A percentile compares a stretch with the other conserved stretches of the same genome.
Conservation (phyloP, 78 protist genomes). For the Dictyostelium purpureum region DNA sequence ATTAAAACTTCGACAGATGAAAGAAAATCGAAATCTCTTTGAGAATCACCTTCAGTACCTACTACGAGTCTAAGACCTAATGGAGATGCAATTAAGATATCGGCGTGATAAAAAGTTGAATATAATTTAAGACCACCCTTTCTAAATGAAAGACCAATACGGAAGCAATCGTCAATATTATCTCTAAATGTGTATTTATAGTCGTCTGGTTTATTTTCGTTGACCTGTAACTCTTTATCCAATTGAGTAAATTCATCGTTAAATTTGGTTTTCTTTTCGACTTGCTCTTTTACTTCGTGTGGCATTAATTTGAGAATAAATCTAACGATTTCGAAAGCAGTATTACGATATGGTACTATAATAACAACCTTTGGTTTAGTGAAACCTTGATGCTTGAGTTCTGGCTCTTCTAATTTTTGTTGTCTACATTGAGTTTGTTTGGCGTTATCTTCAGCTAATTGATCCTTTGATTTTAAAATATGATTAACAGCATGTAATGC, state of each 20-base stretch:
- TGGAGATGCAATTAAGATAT: constrained; percentile 92
- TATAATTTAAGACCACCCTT: constrained; percentile 57
- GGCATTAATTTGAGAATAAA: constrained; percentile 67
- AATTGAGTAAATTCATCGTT: constrained; percentile 25
- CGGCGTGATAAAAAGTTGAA: constrained; percentile 64
- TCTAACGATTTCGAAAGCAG: constrained; percentile 64
- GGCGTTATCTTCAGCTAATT: constrained; percentile 37
- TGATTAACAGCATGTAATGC: constrained; percentile 77
- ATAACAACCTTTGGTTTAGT: constrained; percentile 72
- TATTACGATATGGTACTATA: constrained; percentile 61
- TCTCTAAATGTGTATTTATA: constrained; percentile 76
- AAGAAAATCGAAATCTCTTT: constrained; percentile 83
- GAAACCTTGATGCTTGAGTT: constrained; percentile 78
- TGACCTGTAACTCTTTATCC: background rate
- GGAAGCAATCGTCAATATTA: constrained; percentile 85
- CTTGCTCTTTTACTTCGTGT: constrained; percentile 17
- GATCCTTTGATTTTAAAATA: constrained; percentile 63
- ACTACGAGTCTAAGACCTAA: constrained; percentile 84
- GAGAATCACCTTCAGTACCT: constrained; percentile 74
- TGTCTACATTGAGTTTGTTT: background rate
- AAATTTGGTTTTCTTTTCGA: constrained; percentile 20
- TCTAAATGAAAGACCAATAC: constrained; percentile 73
- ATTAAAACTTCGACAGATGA: constrained; percentile 87
- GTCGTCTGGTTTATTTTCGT: constrained; percentile 70
- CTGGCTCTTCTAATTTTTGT: constrained; percentile 10